A percentile compares a stretch with the other conserved stretches of the same genome.
Conservation (phyloP, 805 yeast species). For the Zygosaccharomyces rouxii region DNA sequence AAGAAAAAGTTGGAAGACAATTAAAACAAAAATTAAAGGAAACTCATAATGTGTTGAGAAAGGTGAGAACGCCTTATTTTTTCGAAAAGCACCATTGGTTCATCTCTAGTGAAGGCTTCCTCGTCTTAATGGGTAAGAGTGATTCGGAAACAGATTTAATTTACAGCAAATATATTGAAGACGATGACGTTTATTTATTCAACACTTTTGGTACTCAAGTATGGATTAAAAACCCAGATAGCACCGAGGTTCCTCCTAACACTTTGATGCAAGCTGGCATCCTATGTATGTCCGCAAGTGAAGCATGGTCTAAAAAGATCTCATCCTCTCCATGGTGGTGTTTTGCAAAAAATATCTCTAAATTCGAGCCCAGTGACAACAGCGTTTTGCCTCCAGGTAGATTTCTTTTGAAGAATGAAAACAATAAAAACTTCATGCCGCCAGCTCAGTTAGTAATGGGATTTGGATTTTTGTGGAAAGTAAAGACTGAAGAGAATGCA, state of each 20-base stretch:
- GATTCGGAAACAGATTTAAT: conserved; percentile 73
- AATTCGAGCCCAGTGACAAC: conserved; percentile 54
- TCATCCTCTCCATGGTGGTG: conserved; percentile 84
- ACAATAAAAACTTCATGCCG: conserved; percentile 57
- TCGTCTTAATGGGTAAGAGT: conserved; percentile 85
- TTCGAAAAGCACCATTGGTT: conserved; percentile 96
- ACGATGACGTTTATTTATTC: conserved; percentile 68
- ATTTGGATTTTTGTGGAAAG: conserved; percentile 71
- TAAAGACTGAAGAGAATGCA: conserved; percentile 41
- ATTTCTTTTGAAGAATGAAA: conserved; percentile 49
- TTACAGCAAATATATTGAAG: conserved; percentile 69
- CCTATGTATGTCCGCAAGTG: conserved; percentile 72
- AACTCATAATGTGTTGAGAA: conserved; percentile 50
- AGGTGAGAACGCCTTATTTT: conserved; percentile 72
- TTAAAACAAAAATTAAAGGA: conserved; percentile 58
- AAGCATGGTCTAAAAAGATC: conserved; percentile 85
- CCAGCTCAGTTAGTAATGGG: conserved; percentile 91
- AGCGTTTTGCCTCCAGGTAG: conserved; percentile 55
- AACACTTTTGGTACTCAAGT: conserved; percentile 73
- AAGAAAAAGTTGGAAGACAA: conserved; percentile 68
- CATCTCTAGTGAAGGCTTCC: conserved; percentile 80
- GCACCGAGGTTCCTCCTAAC: conserved; percentile 76
- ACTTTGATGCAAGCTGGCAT: conserved; percentile 88
- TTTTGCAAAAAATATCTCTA: conserved; percentile 62
- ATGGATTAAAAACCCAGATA: conserved; percentile 73